Percentiles rank a stretch among this genome's conserved stretches.
phyloP scores from a whole-genome alignment of 2,329 filamentous ascomycete genomes.

The Paradendryphiella salina region DNA sequence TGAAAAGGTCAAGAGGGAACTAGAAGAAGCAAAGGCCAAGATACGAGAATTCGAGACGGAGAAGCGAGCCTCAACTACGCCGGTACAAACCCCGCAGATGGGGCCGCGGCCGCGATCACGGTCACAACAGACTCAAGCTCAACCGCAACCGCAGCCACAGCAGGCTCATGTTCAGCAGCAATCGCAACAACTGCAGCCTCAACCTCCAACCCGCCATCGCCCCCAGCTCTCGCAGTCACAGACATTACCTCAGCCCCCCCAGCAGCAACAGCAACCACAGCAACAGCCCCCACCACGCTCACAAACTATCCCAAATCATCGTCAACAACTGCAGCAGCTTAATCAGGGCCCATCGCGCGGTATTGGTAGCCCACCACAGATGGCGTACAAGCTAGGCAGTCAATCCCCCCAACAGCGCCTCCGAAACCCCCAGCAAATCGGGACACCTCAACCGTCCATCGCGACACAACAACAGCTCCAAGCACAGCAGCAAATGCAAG shows the following conservation, averaged over 20 bases:
- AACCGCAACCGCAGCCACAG: constrained; percentile 18
- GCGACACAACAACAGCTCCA: constrained; percentile 17
- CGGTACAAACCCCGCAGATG: constrained; percentile 32
- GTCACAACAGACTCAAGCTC: constrained; percentile 11
- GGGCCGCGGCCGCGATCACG: constrained; percentile 21
- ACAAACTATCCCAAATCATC: constrained; percentile 19
- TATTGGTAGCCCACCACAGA: constrained; percentile 26
- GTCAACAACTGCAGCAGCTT: constrained; percentile 31
- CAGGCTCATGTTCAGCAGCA: constrained; percentile 23
- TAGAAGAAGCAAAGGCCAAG: constrained; percentile 44
- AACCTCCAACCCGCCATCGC: constrained; percentile 16
- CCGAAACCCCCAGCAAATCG: constrained; percentile 18
- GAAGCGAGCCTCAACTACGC: constrained; percentile 35
- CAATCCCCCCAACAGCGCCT: constrained; percentile 27
- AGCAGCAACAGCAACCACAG: constrained; percentile 24
- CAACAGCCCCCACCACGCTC: constrained; percentile 17
- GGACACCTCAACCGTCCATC: constrained; percentile 18
- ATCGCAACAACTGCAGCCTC: constrained; percentile 6
- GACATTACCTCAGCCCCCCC: constrained; percentile 6
- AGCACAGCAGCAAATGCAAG: constrained; percentile 27
- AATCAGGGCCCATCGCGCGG: constrained; percentile 19
- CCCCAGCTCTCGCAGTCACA: constrained; percentile 18
- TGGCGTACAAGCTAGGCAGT: constrained; percentile 23
- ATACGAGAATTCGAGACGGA: constrained; percentile 42
- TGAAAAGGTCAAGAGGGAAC: constrained; percentile 42